These are phyloP conservation scores for Daedaleopsis sinensis DNA, from an alignment of 768 basidiomycete species.

Conservation along the genomic window DNA sequence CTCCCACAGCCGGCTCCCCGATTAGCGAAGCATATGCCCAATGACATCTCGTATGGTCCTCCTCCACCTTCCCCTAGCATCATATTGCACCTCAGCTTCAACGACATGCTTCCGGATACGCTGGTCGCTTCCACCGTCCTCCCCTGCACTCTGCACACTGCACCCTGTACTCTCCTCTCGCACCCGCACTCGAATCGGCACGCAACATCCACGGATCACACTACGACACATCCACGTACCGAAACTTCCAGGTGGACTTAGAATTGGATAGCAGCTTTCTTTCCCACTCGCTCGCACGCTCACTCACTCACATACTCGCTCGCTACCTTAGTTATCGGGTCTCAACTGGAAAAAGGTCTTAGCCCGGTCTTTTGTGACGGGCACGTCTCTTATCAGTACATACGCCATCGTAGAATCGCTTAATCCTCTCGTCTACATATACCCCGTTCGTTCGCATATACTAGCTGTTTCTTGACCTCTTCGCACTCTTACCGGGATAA, in stretches of 20 bases:
- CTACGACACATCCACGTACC: too few species aligned
- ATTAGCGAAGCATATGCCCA: constrained; percentile 26
- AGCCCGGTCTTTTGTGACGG: not conserved
- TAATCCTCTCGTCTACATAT: not conserved
- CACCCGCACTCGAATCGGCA: too few species aligned
- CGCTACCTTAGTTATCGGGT: not conserved
- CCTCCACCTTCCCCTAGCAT: not conserved
- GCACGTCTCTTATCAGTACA: not conserved
- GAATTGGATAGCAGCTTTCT: too few species aligned
- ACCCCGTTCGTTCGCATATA: not conserved
- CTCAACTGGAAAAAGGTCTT: not conserved
- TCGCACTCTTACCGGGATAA: too few species aligned
- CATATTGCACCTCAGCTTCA: not conserved
- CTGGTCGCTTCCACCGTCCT: too few species aligned
- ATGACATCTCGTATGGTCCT: not conserved
- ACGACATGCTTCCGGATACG: too few species aligned
- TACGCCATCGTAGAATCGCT: not conserved
- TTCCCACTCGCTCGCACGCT: too few species aligned
- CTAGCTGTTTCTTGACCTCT: not conserved
- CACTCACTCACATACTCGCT: too few species aligned
- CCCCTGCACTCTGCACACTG: too few species aligned
- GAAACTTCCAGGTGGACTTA: too few species aligned
- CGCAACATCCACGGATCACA: too few species aligned
- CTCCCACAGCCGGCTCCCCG: constrained; percentile 34
- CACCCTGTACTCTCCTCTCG: too few species aligned